Evolutionary conservation across 768 basidiomycete species (phyloP).

Genomic region (Psilocybe azurescens): DNA sequence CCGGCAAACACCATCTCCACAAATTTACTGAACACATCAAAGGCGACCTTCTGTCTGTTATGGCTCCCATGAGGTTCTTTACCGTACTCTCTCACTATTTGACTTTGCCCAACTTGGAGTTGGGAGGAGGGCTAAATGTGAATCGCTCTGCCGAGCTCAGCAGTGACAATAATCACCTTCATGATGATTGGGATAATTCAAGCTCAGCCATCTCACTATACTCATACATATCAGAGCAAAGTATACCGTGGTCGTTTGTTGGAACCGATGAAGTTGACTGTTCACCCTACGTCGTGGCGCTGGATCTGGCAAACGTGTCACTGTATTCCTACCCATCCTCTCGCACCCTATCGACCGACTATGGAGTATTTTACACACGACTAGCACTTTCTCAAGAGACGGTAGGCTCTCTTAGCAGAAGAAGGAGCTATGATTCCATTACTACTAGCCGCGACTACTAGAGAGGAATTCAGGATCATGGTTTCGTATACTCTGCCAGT

Average conservation of each 20-base stretch:
- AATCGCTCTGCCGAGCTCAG: not conserved
- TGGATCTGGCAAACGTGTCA: not conserved
- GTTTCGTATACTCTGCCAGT: too few species aligned
- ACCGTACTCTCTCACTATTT: not conserved
- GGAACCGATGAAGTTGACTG: not conserved
- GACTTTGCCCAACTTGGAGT: not conserved
- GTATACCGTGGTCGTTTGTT: not conserved
- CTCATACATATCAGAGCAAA: not conserved
- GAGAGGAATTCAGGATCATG: too few species aligned
- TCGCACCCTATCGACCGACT: conserved; percentile 2
- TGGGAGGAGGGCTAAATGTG: not conserved
- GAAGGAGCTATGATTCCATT: too few species aligned
- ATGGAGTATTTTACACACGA: conserved; percentile 1
- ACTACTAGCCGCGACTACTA: too few species aligned
- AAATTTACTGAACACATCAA: not conserved
- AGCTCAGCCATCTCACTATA: not conserved
- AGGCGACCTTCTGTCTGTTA: not conserved
- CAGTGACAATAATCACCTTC: not conserved
- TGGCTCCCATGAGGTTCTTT: not conserved
- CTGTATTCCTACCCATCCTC: not conserved
- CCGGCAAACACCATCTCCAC: not conserved
- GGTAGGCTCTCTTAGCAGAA: too few species aligned
- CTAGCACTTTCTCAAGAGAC: not conserved
- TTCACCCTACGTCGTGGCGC: not conserved
- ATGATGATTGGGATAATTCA: not conserved